Base-by-base conservation (phyloP, 2,329 filamentous ascomycete species). In the Colletotrichum noveboracense region DNA sequence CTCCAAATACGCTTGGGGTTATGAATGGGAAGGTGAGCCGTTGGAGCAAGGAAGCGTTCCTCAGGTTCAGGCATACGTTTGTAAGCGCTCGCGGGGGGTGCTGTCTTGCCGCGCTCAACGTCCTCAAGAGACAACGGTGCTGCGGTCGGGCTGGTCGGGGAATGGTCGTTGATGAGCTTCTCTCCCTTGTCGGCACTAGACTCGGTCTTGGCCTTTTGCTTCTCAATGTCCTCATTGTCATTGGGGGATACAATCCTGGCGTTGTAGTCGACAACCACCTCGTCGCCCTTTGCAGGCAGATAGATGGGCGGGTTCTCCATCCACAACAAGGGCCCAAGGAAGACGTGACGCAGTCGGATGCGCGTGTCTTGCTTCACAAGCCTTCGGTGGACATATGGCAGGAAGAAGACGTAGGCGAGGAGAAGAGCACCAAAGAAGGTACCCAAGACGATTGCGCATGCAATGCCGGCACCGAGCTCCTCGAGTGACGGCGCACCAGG, bases 11-110 rank as follows among this genome's bases (percentile, higher is more conserved):
- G 79, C 36, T 61, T 32, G 1, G 78, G 79, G 70, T 79, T 74
- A 43, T 61, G 62, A 12, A 72, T 72, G 30, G 78, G 74, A 13
- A 78, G 79, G 55, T 76, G 71, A 9, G 75, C 74, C 2, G 70
- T 77, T 3, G 71, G 72, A 12, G 61, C 76, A 18, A 78, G 78
- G 36, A 75, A 79, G 5, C 78, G 76, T 32, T 79, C 79, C 7
- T 81, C 82, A 6, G 83, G 84, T 74, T 86, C 82, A 76, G 86
- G 85, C 18, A 81, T 80, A 55, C 86, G 82, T 48, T 84, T 83
- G 77, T 88, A 86, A 82, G 81, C 74, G 85, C 36, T 24, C 5
- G 12, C 14, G 5, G 24, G 7, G 12, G 36, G 52, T 5, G n/a
- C 14, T 2, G n/a, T 64, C 62, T 82, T 13, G 86, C 85, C 64